A percentile compares a stretch with the other conserved stretches of the same genome.
Evolutionary conservation across 768 basidiomycete species (phyloP).

Genomic region (Trichaptum fuscoviolaceum): DNA sequence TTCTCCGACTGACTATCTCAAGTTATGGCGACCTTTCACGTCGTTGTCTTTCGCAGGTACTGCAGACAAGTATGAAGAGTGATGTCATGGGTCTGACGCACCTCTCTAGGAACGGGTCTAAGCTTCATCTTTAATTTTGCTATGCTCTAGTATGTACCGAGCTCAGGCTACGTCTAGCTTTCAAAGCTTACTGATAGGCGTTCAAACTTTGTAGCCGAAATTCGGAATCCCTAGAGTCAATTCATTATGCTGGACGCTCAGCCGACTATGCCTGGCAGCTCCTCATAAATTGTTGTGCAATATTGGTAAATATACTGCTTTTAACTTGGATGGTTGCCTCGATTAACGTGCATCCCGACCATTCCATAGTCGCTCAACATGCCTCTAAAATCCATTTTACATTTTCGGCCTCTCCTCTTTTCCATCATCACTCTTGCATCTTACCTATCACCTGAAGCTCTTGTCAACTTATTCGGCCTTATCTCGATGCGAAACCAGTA

Average conservation of each 20-base stretch:
- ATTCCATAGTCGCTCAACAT: slow-evolving; percentile 43
- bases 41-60: slow-evolving; percentile 68
- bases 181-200: not conserved
- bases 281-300: slow-evolving; percentile 43
- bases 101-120: slow-evolving; percentile 40
- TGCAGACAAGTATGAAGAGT: not conserved
- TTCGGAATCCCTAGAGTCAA: slow-evolving; percentile 57
- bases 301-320: slow-evolving; percentile 47
- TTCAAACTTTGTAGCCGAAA: slow-evolving; percentile 44
- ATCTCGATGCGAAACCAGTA: slow-evolving; percentile 67
- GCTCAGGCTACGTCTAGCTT: not conserved
- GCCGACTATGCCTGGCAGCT: slow-evolving; percentile 79
- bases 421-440: slow-evolving; percentile 67
- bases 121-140: slow-evolving; percentile 59
- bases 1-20: slow-evolving; percentile 8
- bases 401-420: slow-evolving; percentile 61
- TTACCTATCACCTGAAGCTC: slow-evolving; percentile 57
- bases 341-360: not conserved
- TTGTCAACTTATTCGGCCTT: slow-evolving; percentile 76
- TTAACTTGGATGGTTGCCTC: slow-evolving; percentile 2
- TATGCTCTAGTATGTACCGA: slow-evolving; percentile 67
- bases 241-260: slow-evolving; percentile 52
- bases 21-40: slow-evolving; percentile 73
- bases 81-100: not conserved
- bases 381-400: slow-evolving; percentile 51